A percentile compares a stretch with the other conserved stretches of the same genome.
Conservation (phyloP, 2,329 filamentous ascomycete species). For the Byssothecium circinans region DNA sequence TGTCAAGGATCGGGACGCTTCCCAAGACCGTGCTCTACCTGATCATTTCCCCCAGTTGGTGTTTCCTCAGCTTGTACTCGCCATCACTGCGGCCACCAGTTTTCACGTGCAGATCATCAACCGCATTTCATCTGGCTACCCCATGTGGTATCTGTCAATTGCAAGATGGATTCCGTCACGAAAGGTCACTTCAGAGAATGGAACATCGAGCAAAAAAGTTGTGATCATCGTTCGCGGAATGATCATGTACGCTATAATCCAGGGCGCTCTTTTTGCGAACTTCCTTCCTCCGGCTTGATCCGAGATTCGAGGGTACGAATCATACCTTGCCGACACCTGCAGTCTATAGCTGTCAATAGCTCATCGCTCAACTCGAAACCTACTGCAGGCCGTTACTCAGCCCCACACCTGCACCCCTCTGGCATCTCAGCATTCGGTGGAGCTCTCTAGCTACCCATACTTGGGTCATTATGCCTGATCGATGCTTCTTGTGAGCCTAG, state of each 20-base stretch:
- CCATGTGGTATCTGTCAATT: conserved; percentile 85
- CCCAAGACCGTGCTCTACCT: background rate
- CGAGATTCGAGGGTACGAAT: background rate
- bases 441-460: background rate
- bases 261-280: conserved; percentile 80
- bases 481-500: background rate
- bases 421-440: background rate
- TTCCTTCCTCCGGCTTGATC: conserved; percentile 84
- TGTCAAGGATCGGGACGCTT: background rate
- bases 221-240: conserved; percentile 52
- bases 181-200: background rate
- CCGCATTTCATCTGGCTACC: conserved; percentile 83
- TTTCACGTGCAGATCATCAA: conserved; percentile 96
- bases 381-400: background rate
- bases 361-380: background rate
- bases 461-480: background rate
- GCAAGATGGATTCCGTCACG: conserved; percentile 46
- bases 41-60: conserved; percentile 56
- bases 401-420: background rate
- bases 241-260: conserved; percentile 79
- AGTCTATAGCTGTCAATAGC: background rate
- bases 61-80: conserved; percentile 71
- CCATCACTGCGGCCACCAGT: conserved; percentile 69
- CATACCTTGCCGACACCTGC: background rate
- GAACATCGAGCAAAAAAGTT: conserved; percentile 1